phyloP scores from a whole-genome alignment of 2,329 filamentous ascomycete genomes.

The Ophiostoma piceae region DNA sequence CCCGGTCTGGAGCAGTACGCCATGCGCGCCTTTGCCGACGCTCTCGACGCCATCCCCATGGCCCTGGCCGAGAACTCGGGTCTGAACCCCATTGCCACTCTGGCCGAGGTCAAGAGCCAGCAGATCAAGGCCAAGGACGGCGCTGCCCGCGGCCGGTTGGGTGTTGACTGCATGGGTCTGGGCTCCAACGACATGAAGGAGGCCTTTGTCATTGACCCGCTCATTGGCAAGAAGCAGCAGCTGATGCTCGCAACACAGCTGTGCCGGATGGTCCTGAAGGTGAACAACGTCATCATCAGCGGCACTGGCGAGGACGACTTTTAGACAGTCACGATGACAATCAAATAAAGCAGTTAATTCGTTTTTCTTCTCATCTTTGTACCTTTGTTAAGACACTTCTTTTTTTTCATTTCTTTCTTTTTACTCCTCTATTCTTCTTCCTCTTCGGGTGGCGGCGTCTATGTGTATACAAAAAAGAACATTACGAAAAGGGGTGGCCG shows the following conservation, averaged over 20 bases:
- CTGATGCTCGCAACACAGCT: slow-evolving; percentile 93
- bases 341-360: not conserved
- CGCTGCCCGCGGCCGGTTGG: slow-evolving; percentile 58
- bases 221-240: slow-evolving; percentile 98
- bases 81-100: slow-evolving; percentile 88
- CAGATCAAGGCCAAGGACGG: slow-evolving; percentile 68
- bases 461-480: slow-evolving; percentile 4
- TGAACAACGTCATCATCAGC: slow-evolving; percentile 92
- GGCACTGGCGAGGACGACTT: slow-evolving; percentile 84
- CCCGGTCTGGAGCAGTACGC: slow-evolving; percentile 98
- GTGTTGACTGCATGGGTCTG: slow-evolving; percentile 95
- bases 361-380: not conserved
- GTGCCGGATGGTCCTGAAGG: slow-evolving; percentile 96
- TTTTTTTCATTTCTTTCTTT: not conserved
- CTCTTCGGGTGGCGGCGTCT: not conserved
- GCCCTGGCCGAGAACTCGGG: slow-evolving; percentile 96
- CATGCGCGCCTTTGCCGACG: slow-evolving; percentile 96
- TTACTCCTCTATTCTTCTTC: slow-evolving; percentile 6
- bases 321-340: slow-evolving; percentile 41
- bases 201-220: slow-evolving; percentile 94
- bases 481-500: not conserved
- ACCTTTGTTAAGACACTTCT: not conserved
- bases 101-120: slow-evolving; percentile 91
- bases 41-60: slow-evolving; percentile 89
- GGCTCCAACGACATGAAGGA: slow-evolving; percentile 97